Base-by-base conservation (phyloP, 1,284 basidiomycete species). In the Tausonia pullulans region DNA sequence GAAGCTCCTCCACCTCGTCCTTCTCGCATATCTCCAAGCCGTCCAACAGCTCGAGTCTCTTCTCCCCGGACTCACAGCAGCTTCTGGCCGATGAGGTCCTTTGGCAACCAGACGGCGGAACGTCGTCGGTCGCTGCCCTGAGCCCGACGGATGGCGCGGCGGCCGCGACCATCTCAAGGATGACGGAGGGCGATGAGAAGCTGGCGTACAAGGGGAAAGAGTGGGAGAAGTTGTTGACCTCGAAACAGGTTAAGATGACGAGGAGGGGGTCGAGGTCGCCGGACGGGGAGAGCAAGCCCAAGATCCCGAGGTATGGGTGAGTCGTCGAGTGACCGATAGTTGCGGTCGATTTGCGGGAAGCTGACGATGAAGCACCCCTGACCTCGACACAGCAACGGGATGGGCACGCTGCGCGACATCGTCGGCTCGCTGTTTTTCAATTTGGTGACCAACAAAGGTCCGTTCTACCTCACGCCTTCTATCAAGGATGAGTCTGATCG, bases 391-490 rank as follows among this genome's bases (percentile, higher is more conserved):
- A 55, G 53, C 53, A 40, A 55, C 53, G 39, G 40, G 41, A 57
- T 57, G 55, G 59, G 39, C 50, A 53, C 57, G 16, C 56, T 64
- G 7, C 27, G 4, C 7, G 62, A 64, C 40, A 43, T 64, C 11
- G 45, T 64, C 14, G 41, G 16, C 27, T 58, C 54, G 3, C 62
- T 64, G 9, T 65, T 68, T 43, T 74, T 75, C 65, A 70, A 71
- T 1, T 69, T 72, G 4, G 74, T 78, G 45, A 70, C 73, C 3
- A 70, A 70, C 14, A 69, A 71, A 65, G 72, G 74, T 74, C 60
- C 67, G 72, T 67, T 4, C 27, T 53, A n/a, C 45, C 4, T 57
- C 45, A 5, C 54, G 48, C 55, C 13, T 16, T 0, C 14, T 13
- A 11, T n/a, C 4, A 9, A n/a, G 4, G 43, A 9, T 16, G 39